These are phyloP conservation scores for Beta corolliflora DNA, from an alignment of 179 eudicot genomes.

Conservation along the genomic window DNA sequence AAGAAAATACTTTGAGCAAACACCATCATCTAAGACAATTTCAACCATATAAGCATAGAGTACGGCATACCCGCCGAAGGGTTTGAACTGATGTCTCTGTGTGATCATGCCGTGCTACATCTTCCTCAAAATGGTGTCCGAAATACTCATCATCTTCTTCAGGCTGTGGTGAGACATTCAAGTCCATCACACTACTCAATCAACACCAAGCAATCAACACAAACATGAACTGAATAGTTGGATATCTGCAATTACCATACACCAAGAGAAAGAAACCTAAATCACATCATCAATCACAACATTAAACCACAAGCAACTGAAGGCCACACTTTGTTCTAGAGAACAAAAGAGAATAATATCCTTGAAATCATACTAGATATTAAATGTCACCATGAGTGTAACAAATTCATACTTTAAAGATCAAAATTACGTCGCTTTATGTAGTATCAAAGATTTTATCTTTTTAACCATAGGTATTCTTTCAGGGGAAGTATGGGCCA, in stretches of 20 bases:
- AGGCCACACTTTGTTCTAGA: too few species aligned
- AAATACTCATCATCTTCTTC: constrained; percentile 74
- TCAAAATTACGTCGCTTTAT: too few species aligned
- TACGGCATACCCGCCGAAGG: constrained; percentile 61
- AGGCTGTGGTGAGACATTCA: constrained; percentile 61
- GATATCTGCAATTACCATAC: constrained; percentile 2
- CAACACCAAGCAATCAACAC: constrained; percentile 33
- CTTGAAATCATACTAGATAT: too few species aligned
- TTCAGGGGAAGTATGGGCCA: too few species aligned
- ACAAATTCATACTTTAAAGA: neutral
- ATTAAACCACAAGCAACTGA: too few species aligned
- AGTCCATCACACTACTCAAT: constrained; percentile 44
- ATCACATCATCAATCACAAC: too few species aligned
- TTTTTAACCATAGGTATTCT: too few species aligned
- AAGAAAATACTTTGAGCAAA: neutral
- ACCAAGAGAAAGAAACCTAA: neutral
- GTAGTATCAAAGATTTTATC: too few species aligned
- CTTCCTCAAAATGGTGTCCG: constrained; percentile 52
- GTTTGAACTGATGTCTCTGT: constrained; percentile 64
- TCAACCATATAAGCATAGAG: neutral
- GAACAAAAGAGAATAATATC: too few species aligned
- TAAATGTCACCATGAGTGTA: too few species aligned
- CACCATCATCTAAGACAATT: neutral
- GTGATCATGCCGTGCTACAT: constrained; percentile 48
- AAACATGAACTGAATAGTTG: constrained; percentile 10